Evolutionary conservation across 176 grass and related monocot species (phyloP).

Genomic region (Dactylis glomerata): DNA sequence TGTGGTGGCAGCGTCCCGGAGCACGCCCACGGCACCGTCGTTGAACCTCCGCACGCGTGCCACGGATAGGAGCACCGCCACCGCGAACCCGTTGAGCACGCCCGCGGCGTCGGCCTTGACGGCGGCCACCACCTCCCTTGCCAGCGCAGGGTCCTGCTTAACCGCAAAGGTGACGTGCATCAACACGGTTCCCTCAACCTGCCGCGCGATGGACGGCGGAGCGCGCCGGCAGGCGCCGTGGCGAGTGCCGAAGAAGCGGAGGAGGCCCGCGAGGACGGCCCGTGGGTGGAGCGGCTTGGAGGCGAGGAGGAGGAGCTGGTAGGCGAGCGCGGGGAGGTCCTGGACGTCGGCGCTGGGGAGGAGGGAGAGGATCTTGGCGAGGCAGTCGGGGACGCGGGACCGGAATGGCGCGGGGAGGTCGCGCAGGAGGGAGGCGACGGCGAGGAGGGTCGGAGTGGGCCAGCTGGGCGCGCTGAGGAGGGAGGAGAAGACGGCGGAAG

Average conservation of each 20-base stretch:
- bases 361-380: slow-evolving; percentile 47
- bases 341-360: slow-evolving; percentile 58
- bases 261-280: slow-evolving; percentile 53
- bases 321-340: slow-evolving; percentile 65
- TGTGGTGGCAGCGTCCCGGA: slow-evolving; percentile 36
- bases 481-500: slow-evolving; percentile 13
- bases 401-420: slow-evolving; percentile 42
- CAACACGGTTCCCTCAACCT: slow-evolving; percentile 78
- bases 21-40: slow-evolving; percentile 45
- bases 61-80: slow-evolving; percentile 69
- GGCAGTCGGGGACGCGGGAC: slow-evolving; percentile 31
- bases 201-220: slow-evolving; percentile 55
- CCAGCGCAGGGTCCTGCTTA: slow-evolving; percentile 82
- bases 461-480: slow-evolving; percentile 9
- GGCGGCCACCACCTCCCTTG: slow-evolving; percentile 59
- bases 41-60: slow-evolving; percentile 69
- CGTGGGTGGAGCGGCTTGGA: slow-evolving; percentile 59
- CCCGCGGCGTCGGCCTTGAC: slow-evolving; percentile 54
- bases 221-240: slow-evolving; percentile 31
- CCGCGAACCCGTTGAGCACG: slow-evolving; percentile 61
- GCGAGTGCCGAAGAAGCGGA: slow-evolving; percentile 59
- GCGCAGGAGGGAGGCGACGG: slow-evolving; percentile 34
- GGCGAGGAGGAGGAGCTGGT: slow-evolving; percentile 82
- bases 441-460: slow-evolving; percentile 32
- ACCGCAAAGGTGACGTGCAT: slow-evolving; percentile 85